Evolutionary conservation across 106 monocot species (phyloP), one percentile per base, ranked within the genome.

Genomic region (Phalaenopsis aphrodite): DNA sequence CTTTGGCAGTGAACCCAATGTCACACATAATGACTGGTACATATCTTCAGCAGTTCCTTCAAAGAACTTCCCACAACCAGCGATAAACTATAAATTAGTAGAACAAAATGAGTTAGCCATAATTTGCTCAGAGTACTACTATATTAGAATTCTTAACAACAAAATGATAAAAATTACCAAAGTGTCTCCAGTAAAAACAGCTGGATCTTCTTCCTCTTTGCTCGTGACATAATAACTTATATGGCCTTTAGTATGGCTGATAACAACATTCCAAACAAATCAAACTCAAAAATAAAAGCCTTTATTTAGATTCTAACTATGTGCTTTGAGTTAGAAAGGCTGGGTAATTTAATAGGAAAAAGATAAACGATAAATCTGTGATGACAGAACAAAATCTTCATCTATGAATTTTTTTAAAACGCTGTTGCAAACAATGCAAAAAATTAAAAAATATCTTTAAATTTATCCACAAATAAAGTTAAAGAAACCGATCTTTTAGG

Each of bases 181-280:
- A 75, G 99, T 99, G 77, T 99, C 99, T 55, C 99, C 99, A 69
- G 95, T 95, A 88, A 99, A 99, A 3, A 99, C 99, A 61, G 95
- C 93, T 72, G 93, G 87, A 75, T 84, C 84, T 77, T 91, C 95
- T 69, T 78, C 87, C 19, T 82, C 88, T 79, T 95, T 91, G 79
- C 83, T 80, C 16, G 95, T 91, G 71, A 99, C 84, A 78, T 84
- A 99, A 79, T 99, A 99, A 64, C 99, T 95, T 56, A 99, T 95
- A 77, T 99, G 99, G 77, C 99, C 95, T 79, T 90, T 91, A 4
- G 99, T 95, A 65, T 99, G 99, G 85, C 99, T 99, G 88, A 80
- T 81, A 55, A 38, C 79, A 56, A 15, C 72, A 66, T 64, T 19
- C 23, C 52, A 75, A 73, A 41, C 58, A 79, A 14, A 73, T 43